Percentiles rank a stretch among this genome's conserved stretches.
These are phyloP conservation scores for Hyphopichia pseudoburtonii DNA, from an alignment of 1,139 yeast genomes.

Conservation along the genomic window DNA sequence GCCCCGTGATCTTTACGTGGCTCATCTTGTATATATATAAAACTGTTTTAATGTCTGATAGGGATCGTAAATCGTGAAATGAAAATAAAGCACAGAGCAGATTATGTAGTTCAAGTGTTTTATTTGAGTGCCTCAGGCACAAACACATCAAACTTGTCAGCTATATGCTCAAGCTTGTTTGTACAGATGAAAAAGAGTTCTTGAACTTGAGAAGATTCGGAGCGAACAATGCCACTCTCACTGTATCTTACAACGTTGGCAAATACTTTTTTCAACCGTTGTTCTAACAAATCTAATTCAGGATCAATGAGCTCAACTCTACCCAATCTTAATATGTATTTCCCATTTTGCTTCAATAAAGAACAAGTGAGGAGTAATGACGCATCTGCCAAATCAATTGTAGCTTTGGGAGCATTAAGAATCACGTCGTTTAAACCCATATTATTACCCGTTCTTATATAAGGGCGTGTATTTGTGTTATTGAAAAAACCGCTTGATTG, in stretches of 20 bases:
- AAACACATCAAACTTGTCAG: constrained; percentile 52
- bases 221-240: constrained; percentile 2
- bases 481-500: constrained; percentile 65
- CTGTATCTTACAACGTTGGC: constrained; percentile 41
- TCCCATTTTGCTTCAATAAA: constrained; percentile 66
- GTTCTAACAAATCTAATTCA: constrained; percentile 61
- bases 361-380: constrained; percentile 76
- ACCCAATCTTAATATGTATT: constrained; percentile 70
- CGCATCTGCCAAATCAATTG: constrained; percentile 82
- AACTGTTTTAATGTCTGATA: no score
- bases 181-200: constrained; percentile 64
- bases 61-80: no score
- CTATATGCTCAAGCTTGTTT: constrained; percentile 38
- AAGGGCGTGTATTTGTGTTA: constrained; percentile 78
- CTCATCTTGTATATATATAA: no score
- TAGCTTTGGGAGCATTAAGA: constrained; percentile 25
- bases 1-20: no score
- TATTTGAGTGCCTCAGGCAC: not conserved
- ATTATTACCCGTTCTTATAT: constrained; percentile 30
- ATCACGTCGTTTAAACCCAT: constrained; percentile 26
- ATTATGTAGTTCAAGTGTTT: no score
- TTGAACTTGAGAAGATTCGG: not conserved
- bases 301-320: constrained; percentile 50
- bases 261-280: constrained; percentile 60
- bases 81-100: no score